These are phyloP conservation scores for Trametes versicolor DNA, from an alignment of 1,284 basidiomycete species.

Conservation along the genomic window DNA sequence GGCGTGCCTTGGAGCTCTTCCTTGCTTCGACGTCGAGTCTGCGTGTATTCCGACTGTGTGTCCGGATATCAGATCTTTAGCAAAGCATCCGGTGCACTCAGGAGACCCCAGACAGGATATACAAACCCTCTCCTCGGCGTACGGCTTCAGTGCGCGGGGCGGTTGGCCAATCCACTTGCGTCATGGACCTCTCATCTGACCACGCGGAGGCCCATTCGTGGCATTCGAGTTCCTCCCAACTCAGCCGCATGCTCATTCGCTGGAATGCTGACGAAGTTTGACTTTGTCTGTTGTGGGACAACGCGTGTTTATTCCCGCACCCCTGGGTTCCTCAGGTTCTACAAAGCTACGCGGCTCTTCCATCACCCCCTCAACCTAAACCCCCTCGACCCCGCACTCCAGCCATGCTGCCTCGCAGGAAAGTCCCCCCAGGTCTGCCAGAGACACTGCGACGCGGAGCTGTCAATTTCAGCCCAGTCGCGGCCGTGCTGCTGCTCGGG, in stretches of 20 bases:
- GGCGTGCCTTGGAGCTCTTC: background rate
- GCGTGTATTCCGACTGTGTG: background rate
- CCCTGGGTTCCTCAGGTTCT: no score
- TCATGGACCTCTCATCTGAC: background rate
- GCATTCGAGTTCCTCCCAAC: background rate
- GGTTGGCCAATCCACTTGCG: background rate
- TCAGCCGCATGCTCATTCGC: background rate
- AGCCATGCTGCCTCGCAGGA: slow-evolving; percentile 4
- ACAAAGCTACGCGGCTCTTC: background rate
- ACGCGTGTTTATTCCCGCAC: no score
- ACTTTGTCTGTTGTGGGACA: background rate
- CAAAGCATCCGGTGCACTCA: background rate
- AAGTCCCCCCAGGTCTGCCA: slow-evolving; percentile 13
- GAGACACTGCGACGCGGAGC: background rate
- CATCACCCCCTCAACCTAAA: background rate
- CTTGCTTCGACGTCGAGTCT: background rate
- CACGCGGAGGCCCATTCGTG: background rate
- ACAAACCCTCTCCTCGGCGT: background rate
- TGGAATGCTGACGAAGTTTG: background rate
- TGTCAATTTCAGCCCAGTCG: slow-evolving; percentile 12
- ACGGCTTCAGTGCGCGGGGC: background rate
- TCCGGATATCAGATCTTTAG: background rate
- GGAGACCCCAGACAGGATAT: background rate
- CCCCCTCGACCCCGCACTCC: background rate
- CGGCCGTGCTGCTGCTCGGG: slow-evolving; percentile 1